These are phyloP conservation scores for Dispira parvispora DNA, from an alignment of 192 early-diverging fungal species.

Conservation along the genomic window DNA sequence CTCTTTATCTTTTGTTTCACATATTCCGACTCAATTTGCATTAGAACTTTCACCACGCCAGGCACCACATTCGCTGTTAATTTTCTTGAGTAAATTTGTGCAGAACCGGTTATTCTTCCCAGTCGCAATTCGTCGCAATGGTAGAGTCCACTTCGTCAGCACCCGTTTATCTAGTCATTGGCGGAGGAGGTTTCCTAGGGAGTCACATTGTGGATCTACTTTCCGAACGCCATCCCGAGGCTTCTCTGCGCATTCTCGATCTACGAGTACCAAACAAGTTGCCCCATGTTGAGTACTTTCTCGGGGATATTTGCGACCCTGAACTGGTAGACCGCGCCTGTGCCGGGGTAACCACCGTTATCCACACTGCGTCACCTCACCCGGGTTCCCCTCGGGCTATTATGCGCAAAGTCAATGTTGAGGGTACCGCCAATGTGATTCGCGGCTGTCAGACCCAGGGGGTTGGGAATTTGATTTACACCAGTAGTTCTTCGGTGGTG, in stretches of 20 bases:
- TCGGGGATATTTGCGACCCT: slow-evolving; percentile 41
- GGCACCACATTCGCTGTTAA: too few relatives aligned
- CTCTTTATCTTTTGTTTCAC: too few relatives aligned
- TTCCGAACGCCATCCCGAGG: slow-evolving; percentile 33
- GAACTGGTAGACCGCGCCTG: slow-evolving; percentile 38
- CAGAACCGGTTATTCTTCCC: too few relatives aligned
- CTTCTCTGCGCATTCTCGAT: slow-evolving; percentile 68
- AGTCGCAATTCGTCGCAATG: too few relatives aligned
- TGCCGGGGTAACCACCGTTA: slow-evolving; percentile 45
- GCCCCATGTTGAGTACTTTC: slow-evolving; percentile 21
- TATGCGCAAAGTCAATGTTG: slow-evolving; percentile 69
- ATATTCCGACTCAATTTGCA: too few relatives aligned
- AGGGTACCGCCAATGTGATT: slow-evolving; percentile 77
- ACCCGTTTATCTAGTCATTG: slow-evolving; percentile 48
- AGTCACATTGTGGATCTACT: slow-evolving; percentile 59
- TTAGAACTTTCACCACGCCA: too few relatives aligned
- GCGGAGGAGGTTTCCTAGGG: slow-evolving; percentile 82
- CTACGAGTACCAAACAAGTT: slow-evolving; percentile 29
- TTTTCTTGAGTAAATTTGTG: too few relatives aligned
- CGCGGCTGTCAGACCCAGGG: slow-evolving; percentile 42
- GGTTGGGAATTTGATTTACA: slow-evolving; percentile 64
- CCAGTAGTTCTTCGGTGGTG: slow-evolving; percentile 79
- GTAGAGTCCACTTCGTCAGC: too few relatives aligned
- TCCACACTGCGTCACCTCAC: slow-evolving; percentile 84
- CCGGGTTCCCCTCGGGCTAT: slow-evolving; percentile 48